Conservation (phyloP, 1,284 basidiomycete species). For the Heliocybe sulcata region DNA sequence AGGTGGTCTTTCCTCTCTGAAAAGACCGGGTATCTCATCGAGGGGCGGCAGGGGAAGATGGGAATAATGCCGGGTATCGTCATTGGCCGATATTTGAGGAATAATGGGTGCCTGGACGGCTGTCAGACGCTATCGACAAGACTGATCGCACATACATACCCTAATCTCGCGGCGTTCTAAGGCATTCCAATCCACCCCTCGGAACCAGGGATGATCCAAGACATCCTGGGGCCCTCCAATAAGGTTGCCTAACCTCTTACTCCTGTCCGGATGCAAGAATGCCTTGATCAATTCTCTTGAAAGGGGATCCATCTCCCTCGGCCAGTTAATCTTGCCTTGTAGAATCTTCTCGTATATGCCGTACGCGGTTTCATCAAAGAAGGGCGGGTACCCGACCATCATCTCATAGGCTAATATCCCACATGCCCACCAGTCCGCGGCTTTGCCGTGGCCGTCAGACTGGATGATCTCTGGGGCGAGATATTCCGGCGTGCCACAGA, state of each 20-base stretch:
- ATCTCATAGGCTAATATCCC: conserved; percentile 98
- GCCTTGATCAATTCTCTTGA: conserved; percentile 75
- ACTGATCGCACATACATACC: conserved; percentile 28
- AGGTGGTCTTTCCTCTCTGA: conserved; percentile 49
- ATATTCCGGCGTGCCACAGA: conserved; percentile 98
- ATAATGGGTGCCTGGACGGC: conserved; percentile 67
- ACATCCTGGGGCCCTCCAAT: conserved; percentile 89
- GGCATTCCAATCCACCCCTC: conserved; percentile 87
- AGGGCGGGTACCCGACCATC: conserved; percentile 89
- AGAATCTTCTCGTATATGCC: conserved; percentile 95
- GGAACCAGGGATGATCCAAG: conserved; percentile 92
- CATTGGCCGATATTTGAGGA: conserved; percentile 67
- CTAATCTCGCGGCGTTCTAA: conserved; percentile 74
- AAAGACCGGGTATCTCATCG: conserved; percentile 73
- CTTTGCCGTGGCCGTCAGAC: conserved; percentile 96
- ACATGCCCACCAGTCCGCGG: conserved; percentile 98
- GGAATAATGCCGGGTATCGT: conserved; percentile 78
- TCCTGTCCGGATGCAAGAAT: conserved; percentile 91
- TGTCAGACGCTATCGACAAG: conserved; percentile 1
- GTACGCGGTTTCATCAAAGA: conserved; percentile 92
- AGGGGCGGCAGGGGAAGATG: conserved; percentile 65
- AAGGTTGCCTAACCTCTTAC: conserved; percentile 91
- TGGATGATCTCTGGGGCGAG: conserved; percentile 94
- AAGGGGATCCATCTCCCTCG: conserved; percentile 78
- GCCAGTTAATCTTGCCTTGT: conserved; percentile 89